phyloP scores from a whole-genome alignment of 768 basidiomycete species.

The Arthromyces matolae region DNA sequence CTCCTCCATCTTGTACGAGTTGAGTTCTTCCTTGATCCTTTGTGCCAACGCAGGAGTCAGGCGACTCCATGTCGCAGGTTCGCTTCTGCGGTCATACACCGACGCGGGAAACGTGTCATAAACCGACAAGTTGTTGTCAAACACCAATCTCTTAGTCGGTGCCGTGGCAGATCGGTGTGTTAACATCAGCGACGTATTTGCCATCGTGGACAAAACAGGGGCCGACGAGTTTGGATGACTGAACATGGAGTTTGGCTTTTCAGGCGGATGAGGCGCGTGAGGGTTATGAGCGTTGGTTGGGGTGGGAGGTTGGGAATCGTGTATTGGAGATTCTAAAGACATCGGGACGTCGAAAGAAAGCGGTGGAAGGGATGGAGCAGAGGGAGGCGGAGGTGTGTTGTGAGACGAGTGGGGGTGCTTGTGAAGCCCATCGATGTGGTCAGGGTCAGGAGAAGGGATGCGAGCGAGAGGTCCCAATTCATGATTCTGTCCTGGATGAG shows the following conservation, averaged over 20 bases:
- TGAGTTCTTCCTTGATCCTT: conserved; percentile 96
- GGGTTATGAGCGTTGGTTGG: conserved; percentile 25
- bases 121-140: conserved; percentile 89
- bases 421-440: conserved; percentile 84
- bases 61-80: conserved; percentile 95
- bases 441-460: conserved; percentile 80
- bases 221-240: conserved; percentile 89
- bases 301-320: conserved; percentile 33
- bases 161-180: conserved; percentile 71
- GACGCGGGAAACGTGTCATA: conserved; percentile 94
- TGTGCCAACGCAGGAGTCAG: conserved; percentile 93
- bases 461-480: conserved; percentile 76
- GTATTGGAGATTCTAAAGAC: conserved; percentile 32
- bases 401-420: conserved; percentile 55
- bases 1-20: conserved; percentile 99
- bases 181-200: conserved; percentile 46
- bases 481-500: conserved; percentile 42
- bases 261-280: conserved; percentile 36
- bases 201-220: conserved; percentile 70
- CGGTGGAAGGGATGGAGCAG: conserved; percentile 38
- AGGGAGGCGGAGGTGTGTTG: conserved; percentile 21
- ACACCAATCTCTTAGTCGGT: conserved; percentile 71
- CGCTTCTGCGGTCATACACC: conserved; percentile 92
- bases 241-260: conserved; percentile 57
- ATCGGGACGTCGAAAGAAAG: conserved; percentile 53